Base-by-base conservation (phyloP, 2,329 filamentous ascomycete genomes). In the Parascedosporium putredinis region DNA sequence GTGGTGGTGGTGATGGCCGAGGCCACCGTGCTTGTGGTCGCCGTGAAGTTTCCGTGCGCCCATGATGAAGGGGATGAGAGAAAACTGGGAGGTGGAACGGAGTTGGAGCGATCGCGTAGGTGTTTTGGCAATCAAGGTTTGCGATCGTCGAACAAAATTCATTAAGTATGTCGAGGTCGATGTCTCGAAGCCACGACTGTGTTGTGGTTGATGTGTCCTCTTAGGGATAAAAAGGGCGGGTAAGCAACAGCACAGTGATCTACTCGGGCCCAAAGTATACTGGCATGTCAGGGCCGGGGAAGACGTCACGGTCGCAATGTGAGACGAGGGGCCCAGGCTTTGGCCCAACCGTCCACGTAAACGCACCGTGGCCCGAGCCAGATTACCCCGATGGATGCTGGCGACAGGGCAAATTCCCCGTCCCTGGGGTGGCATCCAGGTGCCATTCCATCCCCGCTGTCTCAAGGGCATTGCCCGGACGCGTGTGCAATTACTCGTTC, bases 1-100 rank as follows among this genome's bases (percentile, higher is more conserved):
- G 67, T 93, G 83, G 60, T 91, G 86, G 63, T 87, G 81, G 59
- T 86, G 81, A 53, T 72, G 69, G 51, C 56, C 54, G 38, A 50
- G 22, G 16, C 16, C n/a, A 33, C 31, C 31, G 16, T 81, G 76
- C 52, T 71, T 68, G 55, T 80, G 78, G 51, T 82, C 23, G 9
- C 43, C 47, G 34, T 49, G 47, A n/a, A 42, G 36, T n/a, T 36
- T 43, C 34, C 36, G 36, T 8, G 20, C 25, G 23, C 33, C 47
- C 47, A 49, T 49, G 7, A 23, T 22, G 47, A 24, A 43, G 25
- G 14, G 27, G 25, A 38, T 6, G n/a, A 42, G 22, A n/a, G 36
- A 36, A 12, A 43, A 29, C 9, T 23, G 24, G 9, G 8, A 8
- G 14, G 25, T 12, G 9, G 16, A 18, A 16, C 16, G 36, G 6